A percentile compares a stretch with the other conserved stretches of the same genome.
Conservation (phyloP, 192 early-diverging fungal genomes). For the Coemansia sp. region DNA sequence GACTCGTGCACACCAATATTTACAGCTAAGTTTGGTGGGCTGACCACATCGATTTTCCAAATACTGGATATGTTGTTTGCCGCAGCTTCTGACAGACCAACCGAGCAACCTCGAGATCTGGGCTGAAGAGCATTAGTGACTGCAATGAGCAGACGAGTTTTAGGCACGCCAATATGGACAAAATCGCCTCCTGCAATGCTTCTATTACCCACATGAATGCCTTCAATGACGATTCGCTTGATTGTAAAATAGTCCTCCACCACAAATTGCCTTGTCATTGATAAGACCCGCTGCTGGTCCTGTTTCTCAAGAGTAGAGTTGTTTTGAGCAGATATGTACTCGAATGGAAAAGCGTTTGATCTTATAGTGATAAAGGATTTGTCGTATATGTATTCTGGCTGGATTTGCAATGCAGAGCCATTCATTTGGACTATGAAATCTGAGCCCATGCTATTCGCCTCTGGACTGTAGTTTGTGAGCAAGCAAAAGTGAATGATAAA, state of each 20-base stretch:
- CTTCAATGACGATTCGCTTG: conserved; percentile 42
- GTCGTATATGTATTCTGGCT: conserved; percentile 80
- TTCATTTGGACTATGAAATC: conserved; percentile 82
- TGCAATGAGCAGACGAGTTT: conserved; percentile 70
- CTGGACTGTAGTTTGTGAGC: conserved; percentile 72
- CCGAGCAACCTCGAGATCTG: background rate
- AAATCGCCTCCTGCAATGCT: conserved; percentile 72
- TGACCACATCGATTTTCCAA: background rate
- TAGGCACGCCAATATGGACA: conserved; percentile 71
- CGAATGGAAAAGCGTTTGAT: conserved; percentile 80
- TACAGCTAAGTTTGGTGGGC: conserved; percentile 66
- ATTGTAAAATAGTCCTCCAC: conserved; percentile 85
- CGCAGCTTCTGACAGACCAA: background rate
- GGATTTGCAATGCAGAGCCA: conserved; percentile 74
- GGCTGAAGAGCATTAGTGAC: conserved; percentile 65
- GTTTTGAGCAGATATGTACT: conserved; percentile 69
- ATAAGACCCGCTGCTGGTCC: conserved; percentile 61
- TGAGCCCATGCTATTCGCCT: conserved; percentile 92
- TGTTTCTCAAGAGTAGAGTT: background rate
- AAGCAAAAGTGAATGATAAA: conserved; percentile 87
- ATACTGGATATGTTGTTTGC: background rate
- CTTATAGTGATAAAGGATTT: conserved; percentile 84
- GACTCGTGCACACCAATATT: conserved; percentile 13
- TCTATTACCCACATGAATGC: conserved; percentile 48
- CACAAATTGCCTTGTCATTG: conserved; percentile 80